Conservation (phyloP, 2,329 filamentous ascomycete genomes). For the Neofusicoccum parvum region DNA sequence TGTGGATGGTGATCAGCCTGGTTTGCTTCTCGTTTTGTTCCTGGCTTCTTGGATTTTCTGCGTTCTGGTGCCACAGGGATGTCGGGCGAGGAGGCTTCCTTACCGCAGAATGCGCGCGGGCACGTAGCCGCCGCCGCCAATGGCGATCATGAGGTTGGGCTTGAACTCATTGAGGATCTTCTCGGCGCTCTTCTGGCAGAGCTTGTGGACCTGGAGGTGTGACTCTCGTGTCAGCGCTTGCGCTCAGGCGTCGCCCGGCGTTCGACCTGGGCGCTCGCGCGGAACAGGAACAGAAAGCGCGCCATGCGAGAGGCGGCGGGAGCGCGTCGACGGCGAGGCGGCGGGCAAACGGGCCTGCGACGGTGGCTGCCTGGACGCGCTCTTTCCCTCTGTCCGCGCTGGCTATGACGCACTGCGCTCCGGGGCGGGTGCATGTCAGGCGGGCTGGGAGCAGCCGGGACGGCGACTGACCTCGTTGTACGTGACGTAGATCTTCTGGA, state of each 20-base stretch:
- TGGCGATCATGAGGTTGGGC: constrained; percentile 97
- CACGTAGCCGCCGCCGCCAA: constrained; percentile 95
- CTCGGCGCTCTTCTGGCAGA: constrained; percentile 84
- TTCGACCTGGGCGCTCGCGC: background rate
- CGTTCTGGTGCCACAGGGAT: background rate
- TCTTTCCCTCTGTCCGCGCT: background rate
- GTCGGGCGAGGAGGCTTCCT: constrained; percentile 19
- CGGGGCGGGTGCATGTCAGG: background rate
- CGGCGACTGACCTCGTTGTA: constrained; percentile 42
- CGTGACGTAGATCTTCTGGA: constrained; percentile 46
- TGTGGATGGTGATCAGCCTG: background rate
- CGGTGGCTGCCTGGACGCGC: too few relatives aligned
- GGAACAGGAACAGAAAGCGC: background rate
- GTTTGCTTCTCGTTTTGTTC: background rate
- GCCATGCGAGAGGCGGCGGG: background rate
- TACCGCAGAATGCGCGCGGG: constrained; percentile 91
- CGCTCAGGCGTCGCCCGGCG: background rate
- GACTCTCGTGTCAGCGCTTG: background rate
- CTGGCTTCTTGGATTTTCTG: background rate
- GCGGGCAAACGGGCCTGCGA: background rate
- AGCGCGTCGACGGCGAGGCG: background rate
- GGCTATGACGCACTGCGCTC: constrained; percentile 1
- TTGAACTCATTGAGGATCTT: constrained; percentile 82
- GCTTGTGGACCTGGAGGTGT: constrained; percentile 81
- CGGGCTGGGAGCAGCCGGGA: background rate